phyloP scores from a whole-genome alignment of 257 asterid genomes.

The Scutellaria baicalensis region DNA sequence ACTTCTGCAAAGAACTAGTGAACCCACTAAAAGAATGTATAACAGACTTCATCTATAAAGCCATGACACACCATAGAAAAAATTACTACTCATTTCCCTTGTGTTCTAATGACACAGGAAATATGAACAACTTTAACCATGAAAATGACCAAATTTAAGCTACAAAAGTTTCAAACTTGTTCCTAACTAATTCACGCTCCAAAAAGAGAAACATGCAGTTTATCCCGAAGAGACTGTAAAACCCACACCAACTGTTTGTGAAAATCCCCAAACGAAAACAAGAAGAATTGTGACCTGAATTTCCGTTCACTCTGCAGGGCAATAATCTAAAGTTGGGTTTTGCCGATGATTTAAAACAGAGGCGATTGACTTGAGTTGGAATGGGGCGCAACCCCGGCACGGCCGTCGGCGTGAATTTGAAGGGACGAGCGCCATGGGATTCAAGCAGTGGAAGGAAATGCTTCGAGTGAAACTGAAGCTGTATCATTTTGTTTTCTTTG shows the following conservation, averaged over 20 bases:
- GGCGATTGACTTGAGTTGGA: not conserved
- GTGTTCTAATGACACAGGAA: not conserved
- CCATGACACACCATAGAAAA: not conserved
- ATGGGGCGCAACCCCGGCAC: slow-evolving; percentile 7
- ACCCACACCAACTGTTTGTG: slow-evolving; percentile 21
- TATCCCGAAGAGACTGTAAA: not conserved
- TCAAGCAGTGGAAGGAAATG: slow-evolving; percentile 17
- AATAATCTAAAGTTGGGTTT: slow-evolving; percentile 17
- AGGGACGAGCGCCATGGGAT: slow-evolving; percentile 14
- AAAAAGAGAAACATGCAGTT: not conserved
- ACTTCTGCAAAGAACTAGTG: not conserved
- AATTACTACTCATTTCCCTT: not conserved
- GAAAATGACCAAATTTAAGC: not conserved
- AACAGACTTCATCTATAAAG: not conserved
- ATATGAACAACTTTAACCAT: not conserved
- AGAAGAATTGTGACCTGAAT: slow-evolving; percentile 33
- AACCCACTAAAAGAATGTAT: not conserved
- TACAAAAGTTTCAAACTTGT: not conserved
- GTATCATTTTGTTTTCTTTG: slow-evolving; percentile 15
- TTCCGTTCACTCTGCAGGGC: slow-evolving; percentile 27
- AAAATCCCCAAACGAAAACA: slow-evolving; percentile 16
- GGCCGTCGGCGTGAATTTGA: slow-evolving; percentile 21
- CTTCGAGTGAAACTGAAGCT: slow-evolving; percentile 37
- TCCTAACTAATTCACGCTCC: not conserved
- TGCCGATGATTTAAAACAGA: slow-evolving; percentile 6